Percentiles rank a stretch among this genome's conserved stretches.
Evolutionary conservation across 1,139 yeast genomes (phyloP).

Genomic region (Magnusiomyces paraingens): DNA sequence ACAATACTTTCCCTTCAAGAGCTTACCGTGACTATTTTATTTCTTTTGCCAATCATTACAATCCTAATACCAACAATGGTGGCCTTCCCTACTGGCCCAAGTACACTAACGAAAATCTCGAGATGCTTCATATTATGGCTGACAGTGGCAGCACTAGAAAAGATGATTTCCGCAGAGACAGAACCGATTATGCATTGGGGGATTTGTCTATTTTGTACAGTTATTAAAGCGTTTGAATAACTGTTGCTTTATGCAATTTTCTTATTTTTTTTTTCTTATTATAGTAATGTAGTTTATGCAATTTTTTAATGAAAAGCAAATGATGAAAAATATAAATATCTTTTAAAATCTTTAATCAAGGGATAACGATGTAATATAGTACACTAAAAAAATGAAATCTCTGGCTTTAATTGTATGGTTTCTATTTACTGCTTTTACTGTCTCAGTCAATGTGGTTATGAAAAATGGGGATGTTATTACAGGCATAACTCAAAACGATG

Average conservation of each 20-base stretch:
- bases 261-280: neutral
- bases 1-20: constrained; percentile 6
- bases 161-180: constrained; percentile 2
- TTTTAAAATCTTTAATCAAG: neutral
- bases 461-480: constrained; percentile 6
- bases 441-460: neutral
- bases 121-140: neutral
- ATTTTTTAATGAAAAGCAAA: too few relatives aligned
- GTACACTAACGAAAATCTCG: constrained; percentile 24
- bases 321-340: neutral
- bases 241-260: neutral
- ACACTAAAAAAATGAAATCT: neutral
- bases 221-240: neutral
- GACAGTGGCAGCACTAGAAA: neutral
- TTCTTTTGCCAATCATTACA: constrained; percentile 19
- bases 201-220: neutral
- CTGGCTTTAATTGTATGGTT: too few relatives aligned
- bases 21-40: constrained; percentile 19
- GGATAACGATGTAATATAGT: neutral
- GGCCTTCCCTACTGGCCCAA: constrained; percentile 15
- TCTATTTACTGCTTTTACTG: too few relatives aligned
- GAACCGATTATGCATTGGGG: neutral
- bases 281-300: too few relatives aligned
- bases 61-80: constrained; percentile 16
- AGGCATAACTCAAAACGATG: constrained; percentile 7